These are phyloP conservation scores for Lactarius vividus DNA, from an alignment of 768 basidiomycete species.

Conservation along the genomic window DNA sequence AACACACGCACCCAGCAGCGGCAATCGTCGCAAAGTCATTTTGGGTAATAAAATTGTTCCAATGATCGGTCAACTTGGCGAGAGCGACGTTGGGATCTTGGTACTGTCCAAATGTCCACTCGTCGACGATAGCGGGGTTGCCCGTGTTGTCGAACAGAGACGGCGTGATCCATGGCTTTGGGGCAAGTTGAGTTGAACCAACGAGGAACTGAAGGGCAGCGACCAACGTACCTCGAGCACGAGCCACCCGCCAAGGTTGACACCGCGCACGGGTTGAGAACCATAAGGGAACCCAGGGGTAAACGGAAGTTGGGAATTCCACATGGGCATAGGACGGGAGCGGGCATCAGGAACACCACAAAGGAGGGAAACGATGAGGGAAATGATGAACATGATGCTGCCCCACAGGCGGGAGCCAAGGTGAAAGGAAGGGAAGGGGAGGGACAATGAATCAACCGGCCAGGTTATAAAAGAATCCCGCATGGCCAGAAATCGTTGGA, in stretches of 20 bases:
- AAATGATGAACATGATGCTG: constrained; percentile 9
- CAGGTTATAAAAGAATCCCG: neutral
- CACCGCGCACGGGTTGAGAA: constrained; percentile 70
- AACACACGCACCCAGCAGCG: constrained; percentile 58
- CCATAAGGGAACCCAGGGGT: constrained; percentile 70
- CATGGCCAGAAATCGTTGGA: neutral
- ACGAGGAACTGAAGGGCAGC: constrained; percentile 9
- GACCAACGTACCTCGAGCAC: constrained; percentile 44
- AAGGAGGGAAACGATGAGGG: constrained; percentile 31
- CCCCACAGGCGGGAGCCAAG: constrained; percentile 17
- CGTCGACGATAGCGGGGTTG: constrained; percentile 57
- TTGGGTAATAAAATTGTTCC: constrained; percentile 84
- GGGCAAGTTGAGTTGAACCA: neutral
- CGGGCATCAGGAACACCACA: constrained; percentile 34
- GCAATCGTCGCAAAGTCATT: constrained; percentile 73
- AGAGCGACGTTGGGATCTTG: constrained; percentile 51
- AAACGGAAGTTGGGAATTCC: constrained; percentile 30
- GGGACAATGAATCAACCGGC: neutral
- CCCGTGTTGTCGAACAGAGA: constrained; percentile 70
- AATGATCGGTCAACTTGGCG: constrained; percentile 59
- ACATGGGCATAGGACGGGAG: constrained; percentile 26
- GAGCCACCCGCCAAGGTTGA: constrained; percentile 75
- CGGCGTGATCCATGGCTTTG: constrained; percentile 74
- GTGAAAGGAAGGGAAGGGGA: constrained; percentile 24
- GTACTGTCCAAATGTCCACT: constrained; percentile 72